A percentile compares a stretch with the other conserved stretches of the same genome.
Conservation (phyloP, 2,329 filamentous ascomycete species). For the Paraconiothyrium brasiliense region DNA sequence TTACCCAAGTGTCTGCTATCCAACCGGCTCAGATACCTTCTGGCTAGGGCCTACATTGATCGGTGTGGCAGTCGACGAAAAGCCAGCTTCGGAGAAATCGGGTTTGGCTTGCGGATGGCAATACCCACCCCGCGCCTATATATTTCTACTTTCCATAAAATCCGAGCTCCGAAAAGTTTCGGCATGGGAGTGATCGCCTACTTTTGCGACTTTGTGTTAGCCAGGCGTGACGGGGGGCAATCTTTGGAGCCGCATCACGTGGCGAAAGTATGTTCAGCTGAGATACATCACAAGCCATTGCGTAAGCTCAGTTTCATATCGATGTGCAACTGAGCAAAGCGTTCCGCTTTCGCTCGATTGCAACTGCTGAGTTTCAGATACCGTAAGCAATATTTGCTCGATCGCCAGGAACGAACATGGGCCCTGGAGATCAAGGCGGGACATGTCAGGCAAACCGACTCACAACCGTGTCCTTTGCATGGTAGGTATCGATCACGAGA, state of each 20-base stretch:
- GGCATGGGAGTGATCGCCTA: neutral
- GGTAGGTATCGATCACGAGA: neutral
- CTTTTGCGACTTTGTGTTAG: neutral
- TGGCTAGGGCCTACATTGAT: neutral
- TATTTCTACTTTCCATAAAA: neutral
- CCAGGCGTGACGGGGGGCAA: neutral
- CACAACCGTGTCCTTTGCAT: neutral
- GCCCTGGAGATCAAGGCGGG: neutral
- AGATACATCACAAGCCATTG: too few relatives aligned
- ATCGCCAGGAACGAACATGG: neutral
- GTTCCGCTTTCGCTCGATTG: too few relatives aligned
- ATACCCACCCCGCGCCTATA: neutral
- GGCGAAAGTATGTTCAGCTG: too few relatives aligned
- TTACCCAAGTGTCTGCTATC: neutral
- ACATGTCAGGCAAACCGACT: neutral
- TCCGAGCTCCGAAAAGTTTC: neutral
- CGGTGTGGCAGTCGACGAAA: neutral
- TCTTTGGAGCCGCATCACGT: neutral
- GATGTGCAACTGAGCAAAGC: too few relatives aligned
- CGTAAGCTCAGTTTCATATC: too few relatives aligned
- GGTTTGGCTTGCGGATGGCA: too few relatives aligned
- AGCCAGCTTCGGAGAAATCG: too few relatives aligned
- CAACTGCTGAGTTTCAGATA: too few relatives aligned
- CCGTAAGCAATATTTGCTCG: neutral
- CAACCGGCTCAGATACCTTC: neutral